A percentile compares a stretch with the other conserved stretches of the same genome.
Evolutionary conservation across 1,284 basidiomycete genomes (phyloP).

Genomic region (Stereum hirsutum): DNA sequence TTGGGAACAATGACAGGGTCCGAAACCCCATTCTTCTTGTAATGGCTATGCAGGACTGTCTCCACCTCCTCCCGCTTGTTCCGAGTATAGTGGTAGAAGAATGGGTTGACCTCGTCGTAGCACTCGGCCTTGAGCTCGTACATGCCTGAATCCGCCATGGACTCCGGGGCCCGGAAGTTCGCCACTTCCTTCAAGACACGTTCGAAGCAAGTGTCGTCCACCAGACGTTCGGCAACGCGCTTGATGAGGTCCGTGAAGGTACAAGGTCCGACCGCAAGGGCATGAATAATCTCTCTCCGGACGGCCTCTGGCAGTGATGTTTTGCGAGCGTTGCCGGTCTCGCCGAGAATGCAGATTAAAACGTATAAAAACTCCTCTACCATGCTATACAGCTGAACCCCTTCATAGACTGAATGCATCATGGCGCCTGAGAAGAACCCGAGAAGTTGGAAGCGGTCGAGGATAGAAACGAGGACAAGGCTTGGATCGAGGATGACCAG

Average conservation of each 20-base stretch:
- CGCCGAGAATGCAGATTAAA: constrained; percentile 81
- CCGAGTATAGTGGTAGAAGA: constrained; percentile 93
- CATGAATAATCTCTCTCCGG: constrained; percentile 84
- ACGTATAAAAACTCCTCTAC: constrained; percentile 91
- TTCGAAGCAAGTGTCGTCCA: constrained; percentile 83
- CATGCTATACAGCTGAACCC: constrained; percentile 70
- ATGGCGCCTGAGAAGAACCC: constrained; percentile 70
- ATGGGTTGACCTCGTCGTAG: constrained; percentile 88
- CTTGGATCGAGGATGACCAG: constrained; percentile 77
- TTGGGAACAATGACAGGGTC: constrained; percentile 74
- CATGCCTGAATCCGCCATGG: constrained; percentile 69
- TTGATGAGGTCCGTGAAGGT: constrained; percentile 92
- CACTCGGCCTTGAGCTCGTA: constrained; percentile 85
- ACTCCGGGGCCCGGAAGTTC: constrained; percentile 77
- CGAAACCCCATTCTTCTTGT: constrained; percentile 51
- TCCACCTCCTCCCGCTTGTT: constrained; percentile 97
- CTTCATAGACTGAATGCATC: constrained; percentile 57
- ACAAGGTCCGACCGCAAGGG: constrained; percentile 81
- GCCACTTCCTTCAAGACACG: constrained; percentile 75
- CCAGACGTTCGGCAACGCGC: constrained; percentile 83
- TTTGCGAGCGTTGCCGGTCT: constrained; percentile 70
- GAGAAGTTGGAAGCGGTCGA: constrained; percentile 83
- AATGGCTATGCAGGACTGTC: constrained; percentile 58
- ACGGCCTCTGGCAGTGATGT: constrained; percentile 64
- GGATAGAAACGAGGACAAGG: constrained; percentile 75